phyloP scores from a whole-genome alignment of 495 filamentous ascomycete genomes.

The Xylaria intraflava region DNA sequence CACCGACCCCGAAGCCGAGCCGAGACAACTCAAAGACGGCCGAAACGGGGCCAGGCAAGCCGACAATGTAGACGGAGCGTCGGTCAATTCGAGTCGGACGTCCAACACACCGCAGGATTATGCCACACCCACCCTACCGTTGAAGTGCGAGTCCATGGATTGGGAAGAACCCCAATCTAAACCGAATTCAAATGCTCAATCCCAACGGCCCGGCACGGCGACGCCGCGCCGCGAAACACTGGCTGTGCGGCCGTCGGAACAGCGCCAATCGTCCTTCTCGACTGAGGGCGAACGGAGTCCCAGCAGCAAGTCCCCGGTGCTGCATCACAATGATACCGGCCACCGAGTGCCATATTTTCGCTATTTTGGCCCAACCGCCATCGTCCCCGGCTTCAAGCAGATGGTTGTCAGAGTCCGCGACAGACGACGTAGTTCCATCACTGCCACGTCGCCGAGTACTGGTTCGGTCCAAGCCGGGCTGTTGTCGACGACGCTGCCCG shows the following conservation, averaged over 20 bases:
- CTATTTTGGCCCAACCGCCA: conserved; percentile 83
- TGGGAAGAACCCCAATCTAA: conserved; percentile 26
- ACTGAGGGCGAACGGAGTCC: conserved; percentile 37
- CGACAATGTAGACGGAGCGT: conserved; percentile 15
- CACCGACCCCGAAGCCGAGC: conserved; percentile 30
- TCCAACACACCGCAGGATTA: conserved; percentile 22
- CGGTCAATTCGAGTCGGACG: conserved; percentile 13
- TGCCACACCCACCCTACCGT: conserved; percentile 13
- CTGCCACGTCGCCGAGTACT: conserved; percentile 32
- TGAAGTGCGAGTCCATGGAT: conserved; percentile 24
- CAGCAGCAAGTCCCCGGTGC: conserved; percentile 35
- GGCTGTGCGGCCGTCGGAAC: conserved; percentile 14
- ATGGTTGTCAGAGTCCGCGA: conserved; percentile 72
- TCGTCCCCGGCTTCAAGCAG: conserved; percentile 86
- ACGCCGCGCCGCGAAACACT: conserved; percentile 24
- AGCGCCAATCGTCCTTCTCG: conserved; percentile 32
- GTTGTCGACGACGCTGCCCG: conserved; percentile 27
- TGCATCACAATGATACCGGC: conserved; percentile 42
- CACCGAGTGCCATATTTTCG: conserved; percentile 77
- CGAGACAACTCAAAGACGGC: conserved; percentile 26
- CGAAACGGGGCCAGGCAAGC: conserved; percentile 17
- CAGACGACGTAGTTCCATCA: conserved; percentile 43
- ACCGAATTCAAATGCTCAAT: conserved; percentile 14
- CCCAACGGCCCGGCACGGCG: conserved; percentile 21
- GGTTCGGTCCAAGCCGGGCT: conserved; percentile 23